These are phyloP conservation scores for Phellinidium pouzarii DNA, from an alignment of 1,284 basidiomycete genomes.

Conservation along the genomic window DNA sequence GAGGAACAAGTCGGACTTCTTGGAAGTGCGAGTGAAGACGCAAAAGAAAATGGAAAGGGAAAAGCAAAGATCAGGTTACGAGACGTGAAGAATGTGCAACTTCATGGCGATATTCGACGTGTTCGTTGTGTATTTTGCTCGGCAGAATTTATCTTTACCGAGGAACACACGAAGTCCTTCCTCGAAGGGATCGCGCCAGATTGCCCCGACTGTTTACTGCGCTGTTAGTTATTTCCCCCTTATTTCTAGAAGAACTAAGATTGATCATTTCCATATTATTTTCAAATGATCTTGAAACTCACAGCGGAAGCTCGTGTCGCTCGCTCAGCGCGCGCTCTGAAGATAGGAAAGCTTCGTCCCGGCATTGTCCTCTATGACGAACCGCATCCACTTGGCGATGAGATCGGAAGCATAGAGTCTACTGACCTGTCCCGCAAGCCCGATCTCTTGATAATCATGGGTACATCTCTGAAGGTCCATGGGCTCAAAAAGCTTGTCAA, in stretches of 20 bases:
- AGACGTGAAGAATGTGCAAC: conserved; percentile 77
- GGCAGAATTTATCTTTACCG: conserved; percentile 61
- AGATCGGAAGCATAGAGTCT: conserved; percentile 73
- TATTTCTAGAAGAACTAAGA: conserved; percentile 14
- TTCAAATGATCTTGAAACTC: conserved; percentile 7
- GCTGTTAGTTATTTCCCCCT: conserved; percentile 51
- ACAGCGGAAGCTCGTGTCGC: conserved; percentile 72
- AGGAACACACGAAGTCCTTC: conserved; percentile 58
- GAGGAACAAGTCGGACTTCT: conserved; percentile 77
- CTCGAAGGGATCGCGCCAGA: conserved; percentile 64
- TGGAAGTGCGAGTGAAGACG: conserved; percentile 51
- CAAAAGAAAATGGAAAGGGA: conserved; percentile 47
- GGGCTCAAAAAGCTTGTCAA: conserved; percentile 91
- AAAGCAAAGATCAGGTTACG: conserved; percentile 58
- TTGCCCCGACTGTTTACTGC: conserved; percentile 73
- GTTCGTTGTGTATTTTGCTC: conserved; percentile 82
- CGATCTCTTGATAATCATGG: conserved; percentile 92
- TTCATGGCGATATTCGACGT: conserved; percentile 89
- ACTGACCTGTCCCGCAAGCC: conserved; percentile 72
- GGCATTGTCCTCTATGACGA: conserved; percentile 90
- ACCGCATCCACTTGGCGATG: conserved; percentile 79
- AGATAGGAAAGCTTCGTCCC: conserved; percentile 75
- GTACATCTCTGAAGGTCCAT: conserved; percentile 92
- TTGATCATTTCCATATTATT: conserved; percentile 10
- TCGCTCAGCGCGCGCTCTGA: conserved; percentile 71